Conservation (phyloP, 2,329 filamentous ascomycete species). For the Thielaviopsis musarum region DNA sequence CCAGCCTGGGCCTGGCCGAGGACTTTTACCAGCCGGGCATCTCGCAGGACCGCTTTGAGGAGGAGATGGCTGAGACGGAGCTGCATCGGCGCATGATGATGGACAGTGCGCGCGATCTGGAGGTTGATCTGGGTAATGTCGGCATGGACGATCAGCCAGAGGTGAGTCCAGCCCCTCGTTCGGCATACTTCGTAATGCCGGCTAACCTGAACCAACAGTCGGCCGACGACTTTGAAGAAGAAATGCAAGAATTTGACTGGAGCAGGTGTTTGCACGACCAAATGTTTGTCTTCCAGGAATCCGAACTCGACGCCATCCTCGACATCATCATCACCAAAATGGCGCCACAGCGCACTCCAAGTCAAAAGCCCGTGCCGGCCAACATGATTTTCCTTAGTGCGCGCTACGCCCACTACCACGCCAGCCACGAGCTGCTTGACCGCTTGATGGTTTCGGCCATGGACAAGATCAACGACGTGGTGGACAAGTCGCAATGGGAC, state of each 20-base stretch:
- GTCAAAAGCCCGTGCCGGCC: constrained; percentile 94
- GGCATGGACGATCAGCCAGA: constrained; percentile 93
- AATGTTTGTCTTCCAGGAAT: constrained; percentile 99
- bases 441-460: constrained; percentile 72
- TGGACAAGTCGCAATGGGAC: constrained; percentile 95
- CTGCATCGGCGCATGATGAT: constrained; percentile 96
- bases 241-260: constrained; percentile 92
- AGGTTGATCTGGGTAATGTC: constrained; percentile 89
- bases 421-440: constrained; percentile 66
- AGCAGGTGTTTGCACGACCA: constrained; percentile 86
- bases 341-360: constrained; percentile 85
- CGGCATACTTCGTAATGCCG: not conserved
- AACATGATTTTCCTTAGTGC: constrained; percentile 95
- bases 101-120: constrained; percentile 93
- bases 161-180: constrained; percentile 29
- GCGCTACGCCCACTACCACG: constrained; percentile 91
- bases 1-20: constrained; percentile 56
- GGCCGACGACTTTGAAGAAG: constrained; percentile 64
- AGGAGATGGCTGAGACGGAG: constrained; percentile 93
- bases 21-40: constrained; percentile 93
- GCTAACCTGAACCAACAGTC: constrained; percentile 24
- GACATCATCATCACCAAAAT: constrained; percentile 96
- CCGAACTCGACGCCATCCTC: constrained; percentile 77
- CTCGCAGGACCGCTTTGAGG: constrained; percentile 84
- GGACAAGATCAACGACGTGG: constrained; percentile 91